Evolutionary conservation across 1,284 basidiomycete species (phyloP).

Genomic region (Uromyces viciae-fabae): DNA sequence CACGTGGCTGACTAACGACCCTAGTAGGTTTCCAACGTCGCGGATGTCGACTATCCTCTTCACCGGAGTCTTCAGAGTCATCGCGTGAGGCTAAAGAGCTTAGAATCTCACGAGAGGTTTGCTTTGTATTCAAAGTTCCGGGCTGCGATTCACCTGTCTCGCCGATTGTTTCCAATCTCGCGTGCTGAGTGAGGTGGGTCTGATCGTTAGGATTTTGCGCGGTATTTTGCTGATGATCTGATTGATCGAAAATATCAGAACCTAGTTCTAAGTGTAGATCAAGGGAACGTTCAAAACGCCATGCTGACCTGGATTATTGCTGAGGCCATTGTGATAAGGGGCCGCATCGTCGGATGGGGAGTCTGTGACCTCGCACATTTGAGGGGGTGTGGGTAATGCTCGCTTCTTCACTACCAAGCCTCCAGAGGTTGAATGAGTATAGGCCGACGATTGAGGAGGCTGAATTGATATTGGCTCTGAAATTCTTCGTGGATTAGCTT

Average conservation of each 20-base stretch:
- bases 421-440: neutral
- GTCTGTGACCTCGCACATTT: neutral
- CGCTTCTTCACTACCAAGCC: conserved; percentile 2
- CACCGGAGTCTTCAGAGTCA: neutral
- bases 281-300: too few species aligned
- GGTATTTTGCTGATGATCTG: neutral
- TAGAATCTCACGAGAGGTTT: conserved; percentile 3
- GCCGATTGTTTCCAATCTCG: conserved; percentile 51
- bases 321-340: neutral
- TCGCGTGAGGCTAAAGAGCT: neutral
- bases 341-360: neutral
- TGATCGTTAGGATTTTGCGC: neutral
- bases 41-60: neutral
- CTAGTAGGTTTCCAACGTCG: neutral
- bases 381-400: conserved; percentile 35
- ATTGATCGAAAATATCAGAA: neutral
- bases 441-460: neutral
- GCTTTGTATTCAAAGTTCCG: conserved; percentile 47
- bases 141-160: conserved; percentile 52
- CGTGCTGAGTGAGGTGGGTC: neutral
- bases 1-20: conserved; percentile 36
- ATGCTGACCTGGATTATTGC: neutral
- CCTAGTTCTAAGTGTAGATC: neutral
- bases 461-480: conserved; percentile 23
- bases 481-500: conserved; percentile 12